phyloP scores from a whole-genome alignment of 768 basidiomycete species.

The Mycena leptocephala region DNA sequence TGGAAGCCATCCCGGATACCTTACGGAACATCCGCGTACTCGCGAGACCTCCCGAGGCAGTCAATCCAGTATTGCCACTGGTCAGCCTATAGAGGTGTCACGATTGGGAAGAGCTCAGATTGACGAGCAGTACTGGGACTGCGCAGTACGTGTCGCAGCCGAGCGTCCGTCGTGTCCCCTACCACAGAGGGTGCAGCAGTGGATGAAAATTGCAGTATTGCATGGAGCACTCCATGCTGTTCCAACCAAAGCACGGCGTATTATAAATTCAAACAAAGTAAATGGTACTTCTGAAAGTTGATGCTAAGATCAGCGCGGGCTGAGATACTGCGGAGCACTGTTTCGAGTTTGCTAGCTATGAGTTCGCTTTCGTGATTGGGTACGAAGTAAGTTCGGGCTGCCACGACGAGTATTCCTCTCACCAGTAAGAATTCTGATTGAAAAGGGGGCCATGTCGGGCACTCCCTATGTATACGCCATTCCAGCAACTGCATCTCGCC shows the following conservation, averaged over 20 bases:
- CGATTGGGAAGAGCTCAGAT: slow-evolving; percentile 26
- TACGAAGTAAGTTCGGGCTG: neutral
- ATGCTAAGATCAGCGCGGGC: too few relatives aligned
- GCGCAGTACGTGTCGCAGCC: neutral
- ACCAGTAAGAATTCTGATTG: neutral
- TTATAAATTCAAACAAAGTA: neutral
- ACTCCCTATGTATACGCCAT: neutral
- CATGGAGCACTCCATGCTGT: neutral
- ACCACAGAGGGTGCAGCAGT: too few relatives aligned
- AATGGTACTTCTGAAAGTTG: neutral
- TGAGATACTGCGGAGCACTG: too few relatives aligned
- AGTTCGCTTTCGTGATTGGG: too few relatives aligned
- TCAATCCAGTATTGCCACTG: slow-evolving; percentile 25
- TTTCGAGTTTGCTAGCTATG: too few relatives aligned
- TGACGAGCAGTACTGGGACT: slow-evolving; percentile 3
- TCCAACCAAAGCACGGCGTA: slow-evolving; percentile 2
- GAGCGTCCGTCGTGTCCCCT: too few relatives aligned
- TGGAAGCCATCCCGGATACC: slow-evolving; percentile 36
- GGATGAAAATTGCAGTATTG: too few relatives aligned
- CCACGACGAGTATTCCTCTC: neutral
- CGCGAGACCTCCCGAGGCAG: slow-evolving; percentile 1
- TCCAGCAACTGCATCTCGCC: neutral
- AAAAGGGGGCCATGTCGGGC: too few relatives aligned
- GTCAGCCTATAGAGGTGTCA: slow-evolving; percentile 35
- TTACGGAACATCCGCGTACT: slow-evolving; percentile 36